Conservation (phyloP, 2,329 filamentous ascomycete genomes). For the Blastomyces silverae region DNA sequence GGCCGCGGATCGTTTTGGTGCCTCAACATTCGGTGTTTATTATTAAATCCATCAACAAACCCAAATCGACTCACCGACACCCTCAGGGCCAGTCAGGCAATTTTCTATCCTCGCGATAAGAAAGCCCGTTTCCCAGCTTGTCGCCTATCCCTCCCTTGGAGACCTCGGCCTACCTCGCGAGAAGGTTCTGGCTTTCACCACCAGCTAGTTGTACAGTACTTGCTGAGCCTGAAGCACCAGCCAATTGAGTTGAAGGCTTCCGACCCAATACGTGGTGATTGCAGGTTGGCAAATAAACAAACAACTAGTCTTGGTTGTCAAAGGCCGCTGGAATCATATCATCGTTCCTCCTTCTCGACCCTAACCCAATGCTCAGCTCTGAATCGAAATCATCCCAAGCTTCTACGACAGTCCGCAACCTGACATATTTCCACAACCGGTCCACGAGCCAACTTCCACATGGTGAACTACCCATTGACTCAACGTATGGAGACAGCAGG, state of each 20-base stretch:
- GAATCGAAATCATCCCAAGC: conserved; percentile 4
- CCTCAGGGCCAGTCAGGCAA: neutral
- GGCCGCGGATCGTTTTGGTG: neutral
- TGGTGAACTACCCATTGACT: neutral
- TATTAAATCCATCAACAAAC: neutral
- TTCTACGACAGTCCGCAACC: conserved; percentile 6
- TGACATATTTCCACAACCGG: neutral
- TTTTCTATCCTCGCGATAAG: conserved; percentile 1
- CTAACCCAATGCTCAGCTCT: conserved; percentile 10
- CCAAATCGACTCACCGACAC: neutral
- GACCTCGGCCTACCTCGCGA: neutral
- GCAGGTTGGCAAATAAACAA: conserved; percentile 10
- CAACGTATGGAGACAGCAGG: neutral
- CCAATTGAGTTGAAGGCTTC: conserved; percentile 7
- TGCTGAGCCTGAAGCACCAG: neutral
- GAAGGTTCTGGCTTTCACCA: neutral
- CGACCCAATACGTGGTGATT: conserved; percentile 14
- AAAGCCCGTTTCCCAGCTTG: neutral
- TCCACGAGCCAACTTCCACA: neutral
- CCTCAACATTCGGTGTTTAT: neutral
- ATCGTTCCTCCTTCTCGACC: neutral
- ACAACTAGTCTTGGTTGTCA: conserved; percentile 1
- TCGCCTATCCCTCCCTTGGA: neutral
- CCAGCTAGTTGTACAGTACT: neutral
- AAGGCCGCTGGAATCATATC: neutral